Evolutionary conservation across 768 basidiomycete species (phyloP), one percentile per base, ranked within the genome.

Genomic region (Russula virescens): DNA sequence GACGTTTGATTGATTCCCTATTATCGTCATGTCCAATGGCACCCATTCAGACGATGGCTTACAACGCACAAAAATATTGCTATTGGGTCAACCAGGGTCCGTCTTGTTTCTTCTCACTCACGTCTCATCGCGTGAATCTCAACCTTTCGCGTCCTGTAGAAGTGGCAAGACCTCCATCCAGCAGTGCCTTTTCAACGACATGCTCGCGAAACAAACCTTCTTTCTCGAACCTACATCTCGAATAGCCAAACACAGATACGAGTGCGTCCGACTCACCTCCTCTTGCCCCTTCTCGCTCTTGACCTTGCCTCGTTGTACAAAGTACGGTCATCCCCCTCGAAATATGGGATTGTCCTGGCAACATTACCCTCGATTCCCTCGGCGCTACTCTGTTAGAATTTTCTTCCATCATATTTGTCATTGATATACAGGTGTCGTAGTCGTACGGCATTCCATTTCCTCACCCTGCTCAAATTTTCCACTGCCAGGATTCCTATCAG

Each of bases 261-360:
- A 97, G 94, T 97, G 73, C 74, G 91, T 75, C 68, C 34, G 55
- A 26, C 51, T n/a, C 58, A n/a, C 19, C 53, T 26, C 13, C 34
- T 14, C 46, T 25, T 48, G 5, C 58, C 63, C 56, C 52, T 26
- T 8, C 51, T 4, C 38, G 50, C 38, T 54, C 34, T 57, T 60
- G 52, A 60, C 50, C 58, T n/a, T 16, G 9, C 34, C 19, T 16
- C 35, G 31, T 3, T 35, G 40, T 18, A 18, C 38, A 26, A 45
- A 97, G 95, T 75, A 89, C 94, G 46, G 85, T 96, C 66, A 86
- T 97, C 64, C 92, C 94, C 1, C 82, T 98, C 42, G 91, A 97
- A 72, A 85, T 98, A 71, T 97, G 93, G 93, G 94, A 97, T 71
- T 92, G 93, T 68, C 96, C 95, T 0, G 91, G 90, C 26, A 92